Evolutionary conservation across 768 basidiomycete species (phyloP).

Genomic region (Boletus barrowsii): DNA sequence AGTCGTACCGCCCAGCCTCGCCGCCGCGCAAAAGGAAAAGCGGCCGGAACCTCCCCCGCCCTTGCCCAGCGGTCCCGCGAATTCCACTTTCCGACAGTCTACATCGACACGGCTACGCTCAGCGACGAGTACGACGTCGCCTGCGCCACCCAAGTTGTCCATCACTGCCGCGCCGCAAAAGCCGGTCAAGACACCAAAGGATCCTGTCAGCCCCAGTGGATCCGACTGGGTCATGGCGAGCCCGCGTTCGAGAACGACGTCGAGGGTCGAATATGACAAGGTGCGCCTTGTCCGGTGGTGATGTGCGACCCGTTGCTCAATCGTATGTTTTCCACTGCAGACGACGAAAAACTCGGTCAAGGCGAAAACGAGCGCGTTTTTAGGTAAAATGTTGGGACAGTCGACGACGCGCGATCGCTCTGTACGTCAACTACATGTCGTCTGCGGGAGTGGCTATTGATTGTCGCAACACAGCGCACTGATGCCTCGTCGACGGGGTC

Average conservation of each 20-base stretch:
- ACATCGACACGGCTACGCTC: slow-evolving; percentile 38
- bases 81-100: slow-evolving; percentile 27
- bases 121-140: slow-evolving; percentile 37
- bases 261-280: slow-evolving; percentile 48
- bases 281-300: slow-evolving; percentile 28
- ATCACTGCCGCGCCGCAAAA: slow-evolving; percentile 31
- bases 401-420: slow-evolving; percentile 64
- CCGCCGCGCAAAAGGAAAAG: slow-evolving; percentile 28
- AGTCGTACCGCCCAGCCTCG: slow-evolving; percentile 35
- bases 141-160: slow-evolving; percentile 35
- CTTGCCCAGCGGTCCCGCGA: slow-evolving; percentile 31
- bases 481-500: slow-evolving; percentile 40
- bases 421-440: slow-evolving; percentile 38
- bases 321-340: slow-evolving; percentile 2
- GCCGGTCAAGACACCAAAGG: slow-evolving; percentile 22
- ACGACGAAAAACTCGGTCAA: slow-evolving; percentile 61
- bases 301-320: not conserved
- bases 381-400: slow-evolving; percentile 76
- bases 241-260: slow-evolving; percentile 40
- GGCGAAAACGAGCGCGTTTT: slow-evolving; percentile 76
- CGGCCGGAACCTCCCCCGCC: slow-evolving; percentile 44
- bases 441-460: slow-evolving; percentile 14
- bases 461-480: slow-evolving; percentile 45
- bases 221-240: slow-evolving; percentile 51
- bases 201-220: slow-evolving; percentile 33